Evolutionary conservation across 495 filamentous ascomycete species (phyloP), one percentile per base, ranked within the genome.

Genomic region (Neurospora sublineolata): DNA sequence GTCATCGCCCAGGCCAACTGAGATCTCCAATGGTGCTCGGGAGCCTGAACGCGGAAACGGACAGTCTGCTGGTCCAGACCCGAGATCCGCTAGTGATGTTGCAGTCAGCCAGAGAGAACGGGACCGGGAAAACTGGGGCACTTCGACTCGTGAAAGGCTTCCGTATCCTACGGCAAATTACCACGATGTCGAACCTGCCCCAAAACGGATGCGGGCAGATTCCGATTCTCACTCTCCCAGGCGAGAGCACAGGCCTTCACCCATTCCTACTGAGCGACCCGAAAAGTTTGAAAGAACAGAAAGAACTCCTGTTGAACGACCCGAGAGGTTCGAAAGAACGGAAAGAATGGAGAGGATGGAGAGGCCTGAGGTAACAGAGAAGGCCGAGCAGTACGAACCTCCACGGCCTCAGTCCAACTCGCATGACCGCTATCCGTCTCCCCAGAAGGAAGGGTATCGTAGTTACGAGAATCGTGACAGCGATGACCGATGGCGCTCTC

Each of bases 141-240:
- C 70, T 38, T 70, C 81, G 2, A 79, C 74, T 40, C 76, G 80
- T 71, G 82, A 84, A 20, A 78, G 81, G 68, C 71, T 78, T 16
- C 80, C 79, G 38, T 81, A 80, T 73, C 79, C 78, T 38, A 73
- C 82, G 16, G 64, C 78, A 20, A n/a, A 71, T 46, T 82, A 83
- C 73, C 68, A 80, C 5, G 82, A 84, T 20, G 71, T 67, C 18
- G 85, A 87, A 69, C 71, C 72, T 5, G 78, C 81, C 23, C 83
- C 86, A 73, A 88, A 88, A 76, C 84, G 86, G 72, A 88, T 87
- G 76, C 81, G 86, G 52, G 85, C 85, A 58, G 75, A 64, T 64
- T 64, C 52, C 27, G 27, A 78, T 14, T 85, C 85, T 39, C 76
- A 81, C 58, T 85, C 83, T 33, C 78, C 76, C 37, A 73, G 79